Conservation (phyloP, 2,329 filamentous ascomycete genomes). For the Alternaria sp. region DNA sequence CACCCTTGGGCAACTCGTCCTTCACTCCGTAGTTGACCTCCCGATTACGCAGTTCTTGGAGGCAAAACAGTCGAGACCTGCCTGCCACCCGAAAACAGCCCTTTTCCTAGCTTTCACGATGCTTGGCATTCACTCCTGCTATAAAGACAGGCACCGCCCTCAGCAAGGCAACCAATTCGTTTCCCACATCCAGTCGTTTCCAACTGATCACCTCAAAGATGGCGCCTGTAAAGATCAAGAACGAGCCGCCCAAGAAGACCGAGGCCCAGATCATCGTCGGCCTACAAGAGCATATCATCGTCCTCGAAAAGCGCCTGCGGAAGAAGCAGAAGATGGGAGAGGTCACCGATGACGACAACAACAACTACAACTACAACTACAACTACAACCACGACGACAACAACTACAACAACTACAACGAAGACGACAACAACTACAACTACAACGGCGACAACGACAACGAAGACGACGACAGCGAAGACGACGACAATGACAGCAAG, state of each 20-base stretch:
- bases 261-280: background rate
- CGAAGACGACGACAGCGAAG: background rate
- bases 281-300: background rate
- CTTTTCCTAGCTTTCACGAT: background rate
- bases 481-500: background rate
- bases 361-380: background rate
- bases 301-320: background rate
- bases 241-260: background rate
- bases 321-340: background rate
- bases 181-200: background rate
- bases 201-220: background rate
- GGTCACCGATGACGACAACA: background rate
- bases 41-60: background rate
- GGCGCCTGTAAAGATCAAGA: background rate
- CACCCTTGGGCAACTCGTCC: background rate
- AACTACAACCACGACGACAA: too few species aligned
- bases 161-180: background rate
- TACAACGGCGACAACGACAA: background rate
- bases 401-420: too few species aligned
- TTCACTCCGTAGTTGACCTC: background rate
- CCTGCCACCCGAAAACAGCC: background rate
- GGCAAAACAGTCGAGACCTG: background rate
- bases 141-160: background rate
- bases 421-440: background rate
- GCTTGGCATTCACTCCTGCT: background rate